Conservation (phyloP, 768 basidiomycete species). For the Tulasnella sp. region DNA sequence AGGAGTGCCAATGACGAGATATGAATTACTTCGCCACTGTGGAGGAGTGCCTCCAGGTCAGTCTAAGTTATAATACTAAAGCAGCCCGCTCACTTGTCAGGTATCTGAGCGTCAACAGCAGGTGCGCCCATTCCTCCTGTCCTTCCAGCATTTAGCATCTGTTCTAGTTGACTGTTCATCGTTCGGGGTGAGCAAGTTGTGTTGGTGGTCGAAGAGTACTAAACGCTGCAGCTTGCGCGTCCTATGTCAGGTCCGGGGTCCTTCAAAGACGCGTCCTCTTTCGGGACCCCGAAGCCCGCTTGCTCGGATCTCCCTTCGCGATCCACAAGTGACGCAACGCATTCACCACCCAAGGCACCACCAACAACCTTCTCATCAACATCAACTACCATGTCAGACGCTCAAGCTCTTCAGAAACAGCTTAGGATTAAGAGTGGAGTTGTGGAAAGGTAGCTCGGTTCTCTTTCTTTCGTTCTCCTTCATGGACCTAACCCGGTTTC, state of each 20-base stretch:
- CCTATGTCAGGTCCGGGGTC: constrained; percentile 22
- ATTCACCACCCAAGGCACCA: background rate
- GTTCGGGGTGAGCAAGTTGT: background rate
- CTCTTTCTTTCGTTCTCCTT: constrained; percentile 35
- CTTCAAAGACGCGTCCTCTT: constrained; percentile 14
- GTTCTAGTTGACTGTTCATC: constrained; percentile 25
- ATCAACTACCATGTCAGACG: background rate
- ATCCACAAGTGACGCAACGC: background rate
- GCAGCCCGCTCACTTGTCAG: constrained; percentile 23
- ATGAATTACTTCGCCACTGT: constrained; percentile 90
- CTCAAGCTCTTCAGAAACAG: constrained; percentile 50
- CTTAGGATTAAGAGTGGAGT: constrained; percentile 77
- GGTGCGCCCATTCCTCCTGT: constrained; percentile 24
- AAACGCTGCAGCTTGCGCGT: constrained; percentile 20
- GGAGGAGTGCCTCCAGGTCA: background rate
- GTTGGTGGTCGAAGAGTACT: background rate
- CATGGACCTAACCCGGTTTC: constrained; percentile 25
- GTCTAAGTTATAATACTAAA: background rate
- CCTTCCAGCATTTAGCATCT: constrained; percentile 28
- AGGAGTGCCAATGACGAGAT: constrained; percentile 96
- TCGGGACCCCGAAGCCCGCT: background rate
- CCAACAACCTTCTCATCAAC: background rate
- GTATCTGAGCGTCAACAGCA: constrained; percentile 27
- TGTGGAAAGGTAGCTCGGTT: constrained; percentile 59
- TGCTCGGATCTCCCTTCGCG: background rate